Evolutionary conservation across 768 basidiomycete species (phyloP).

Genomic region (Lyophyllum decastes): DNA sequence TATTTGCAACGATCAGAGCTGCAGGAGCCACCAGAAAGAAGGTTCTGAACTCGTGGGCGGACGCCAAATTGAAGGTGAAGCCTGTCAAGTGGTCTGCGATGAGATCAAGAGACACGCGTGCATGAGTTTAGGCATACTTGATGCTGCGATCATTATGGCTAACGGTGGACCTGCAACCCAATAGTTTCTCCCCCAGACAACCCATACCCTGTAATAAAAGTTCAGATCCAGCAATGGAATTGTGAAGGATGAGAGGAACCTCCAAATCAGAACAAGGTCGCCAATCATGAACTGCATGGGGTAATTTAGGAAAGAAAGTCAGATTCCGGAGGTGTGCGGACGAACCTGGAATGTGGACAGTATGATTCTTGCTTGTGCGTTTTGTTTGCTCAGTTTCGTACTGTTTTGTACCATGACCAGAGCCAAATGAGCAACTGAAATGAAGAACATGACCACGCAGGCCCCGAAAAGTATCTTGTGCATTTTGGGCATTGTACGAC

Average conservation of each 20-base stretch:
- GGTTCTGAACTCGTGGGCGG: background rate
- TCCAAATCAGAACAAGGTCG: constrained; percentile 18
- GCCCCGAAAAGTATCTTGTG: constrained; percentile 13
- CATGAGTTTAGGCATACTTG: constrained; percentile 2
- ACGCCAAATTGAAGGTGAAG: constrained; percentile 4
- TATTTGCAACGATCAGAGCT: constrained; percentile 15
- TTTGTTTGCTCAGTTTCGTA: background rate
- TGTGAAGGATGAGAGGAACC: constrained; percentile 1
- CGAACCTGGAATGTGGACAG: constrained; percentile 14
- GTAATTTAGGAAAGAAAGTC: background rate
- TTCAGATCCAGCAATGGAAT: background rate
- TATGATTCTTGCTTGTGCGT: constrained; percentile 5
- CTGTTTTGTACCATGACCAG: constrained; percentile 5
- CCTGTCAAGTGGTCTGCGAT: background rate
- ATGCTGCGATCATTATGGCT: constrained; percentile 7
- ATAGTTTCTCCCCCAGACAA: constrained; percentile 16
- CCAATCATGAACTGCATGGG: constrained; percentile 11
- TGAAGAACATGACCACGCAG: constrained; percentile 12
- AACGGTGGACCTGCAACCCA: constrained; percentile 11
- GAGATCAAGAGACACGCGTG: background rate
- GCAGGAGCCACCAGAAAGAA: constrained; percentile 11
- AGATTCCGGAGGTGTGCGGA: background rate
- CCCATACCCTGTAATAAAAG: constrained; percentile 11
- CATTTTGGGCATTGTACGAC: constrained; percentile 6
- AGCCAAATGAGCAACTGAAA: constrained; percentile 9